phyloP scores from a whole-genome alignment of 768 basidiomycete genomes.

The Suillus occidentalis region DNA sequence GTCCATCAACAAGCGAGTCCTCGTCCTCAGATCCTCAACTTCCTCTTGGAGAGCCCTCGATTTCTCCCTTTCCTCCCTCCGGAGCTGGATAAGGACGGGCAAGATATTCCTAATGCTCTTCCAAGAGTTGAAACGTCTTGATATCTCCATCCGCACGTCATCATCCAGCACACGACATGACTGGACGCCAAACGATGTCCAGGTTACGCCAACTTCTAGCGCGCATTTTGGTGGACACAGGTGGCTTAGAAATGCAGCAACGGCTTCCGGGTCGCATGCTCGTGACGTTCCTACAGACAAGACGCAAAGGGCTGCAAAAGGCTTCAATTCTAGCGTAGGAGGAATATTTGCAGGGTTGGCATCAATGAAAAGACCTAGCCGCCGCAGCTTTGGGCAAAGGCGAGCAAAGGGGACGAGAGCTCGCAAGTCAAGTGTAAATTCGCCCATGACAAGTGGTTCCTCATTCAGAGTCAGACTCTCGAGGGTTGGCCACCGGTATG shows the following conservation, averaged over 20 bases:
- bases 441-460: slow-evolving; percentile 39
- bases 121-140: slow-evolving; percentile 40
- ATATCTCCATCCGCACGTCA: slow-evolving; percentile 7
- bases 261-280: slow-evolving; percentile 41
- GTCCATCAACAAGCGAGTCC: slow-evolving; percentile 45
- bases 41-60: slow-evolving; percentile 40
- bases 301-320: slow-evolving; percentile 20
- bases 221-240: slow-evolving; percentile 45
- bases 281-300: slow-evolving; percentile 53
- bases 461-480: slow-evolving; percentile 46
- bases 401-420: slow-evolving; percentile 41
- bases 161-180: slow-evolving; percentile 14
- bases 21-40: slow-evolving; percentile 50
- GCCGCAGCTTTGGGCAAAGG: slow-evolving; percentile 37
- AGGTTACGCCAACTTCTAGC: slow-evolving; percentile 50
- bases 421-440: slow-evolving; percentile 35
- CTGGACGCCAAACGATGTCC: slow-evolving; percentile 32
- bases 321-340: slow-evolving; percentile 8
- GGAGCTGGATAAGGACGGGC: slow-evolving; percentile 43
- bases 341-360: slow-evolving; percentile 29
- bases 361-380: slow-evolving; percentile 39
- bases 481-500: slow-evolving; percentile 44
- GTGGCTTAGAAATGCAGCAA: slow-evolving; percentile 54
- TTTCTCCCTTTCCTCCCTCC: slow-evolving; percentile 45
- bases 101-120: slow-evolving; percentile 40